These are phyloP conservation scores for Glycine tomentella DNA, from an alignment of 306 rosid species.

Conservation along the genomic window DNA sequence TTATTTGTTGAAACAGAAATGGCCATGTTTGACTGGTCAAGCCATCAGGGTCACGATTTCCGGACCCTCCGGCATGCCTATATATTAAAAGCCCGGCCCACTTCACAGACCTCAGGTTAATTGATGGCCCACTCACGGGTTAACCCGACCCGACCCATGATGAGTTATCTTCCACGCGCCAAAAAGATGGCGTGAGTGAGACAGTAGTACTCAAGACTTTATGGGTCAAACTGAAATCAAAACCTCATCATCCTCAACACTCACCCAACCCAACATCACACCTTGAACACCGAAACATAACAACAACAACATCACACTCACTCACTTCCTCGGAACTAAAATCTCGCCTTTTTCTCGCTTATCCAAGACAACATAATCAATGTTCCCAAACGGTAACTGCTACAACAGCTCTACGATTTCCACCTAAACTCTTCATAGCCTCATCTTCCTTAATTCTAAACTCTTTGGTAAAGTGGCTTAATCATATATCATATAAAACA, in stretches of 20 bases:
- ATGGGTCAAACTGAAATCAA: constrained; percentile 58
- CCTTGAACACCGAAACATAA: constrained; percentile 14
- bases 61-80: constrained; percentile 29
- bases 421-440: constrained; percentile 45
- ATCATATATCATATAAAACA: constrained; percentile 37
- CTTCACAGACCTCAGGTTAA: constrained; percentile 25
- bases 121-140: constrained; percentile 27
- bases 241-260: constrained; percentile 47
- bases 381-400: constrained; percentile 51
- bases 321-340: background rate
- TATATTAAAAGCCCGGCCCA: constrained; percentile 40
- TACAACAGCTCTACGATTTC: background rate
- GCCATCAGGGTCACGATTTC: background rate
- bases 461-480: constrained; percentile 11
- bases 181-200: background rate
- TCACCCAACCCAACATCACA: constrained; percentile 23
- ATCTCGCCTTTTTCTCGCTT: constrained; percentile 29
- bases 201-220: constrained; percentile 27
- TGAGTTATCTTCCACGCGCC: constrained; percentile 30
- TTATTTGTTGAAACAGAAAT: constrained; percentile 18
- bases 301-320: constrained; percentile 5
- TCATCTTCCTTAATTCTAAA: background rate
- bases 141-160: constrained; percentile 5
- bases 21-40: constrained; percentile 45
- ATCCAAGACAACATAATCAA: constrained; percentile 20